Evolutionary conservation across 805 yeast genomes (phyloP).

Genomic region (Barnettozyma pratensis): DNA sequence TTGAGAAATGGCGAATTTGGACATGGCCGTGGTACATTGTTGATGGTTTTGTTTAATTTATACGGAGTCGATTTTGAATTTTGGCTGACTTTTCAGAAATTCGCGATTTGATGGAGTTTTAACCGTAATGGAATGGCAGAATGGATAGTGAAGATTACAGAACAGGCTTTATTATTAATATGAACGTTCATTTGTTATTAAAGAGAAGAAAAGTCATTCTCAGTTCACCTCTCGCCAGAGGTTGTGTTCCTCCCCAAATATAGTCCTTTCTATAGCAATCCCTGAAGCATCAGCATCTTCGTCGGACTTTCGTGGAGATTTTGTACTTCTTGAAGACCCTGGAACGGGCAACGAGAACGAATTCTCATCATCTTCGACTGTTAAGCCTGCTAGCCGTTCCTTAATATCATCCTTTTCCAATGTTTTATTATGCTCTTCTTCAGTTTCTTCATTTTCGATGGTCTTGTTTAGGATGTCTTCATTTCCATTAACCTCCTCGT

Average conservation of each 20-base stretch:
- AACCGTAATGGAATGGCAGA: not conserved
- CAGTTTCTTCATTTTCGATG: not conserved
- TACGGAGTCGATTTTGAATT: no score
- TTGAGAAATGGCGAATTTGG: slow-evolving; percentile 33
- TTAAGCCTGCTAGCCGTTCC: not conserved
- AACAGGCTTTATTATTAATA: no score
- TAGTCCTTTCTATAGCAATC: not conserved
- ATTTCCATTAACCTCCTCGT: no score
- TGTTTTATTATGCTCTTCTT: not conserved
- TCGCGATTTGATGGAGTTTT: no score
- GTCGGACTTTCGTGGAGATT: slow-evolving; percentile 5
- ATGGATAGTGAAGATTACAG: not conserved
- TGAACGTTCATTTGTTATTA: no score
- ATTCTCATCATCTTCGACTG: slow-evolving; percentile 32
- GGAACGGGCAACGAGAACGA: slow-evolving; percentile 48
- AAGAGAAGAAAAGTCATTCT: not conserved
- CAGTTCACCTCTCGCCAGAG: not conserved
- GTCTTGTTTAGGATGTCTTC: no score
- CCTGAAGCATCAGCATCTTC: not conserved
- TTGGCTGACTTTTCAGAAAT: no score
- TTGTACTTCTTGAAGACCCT: slow-evolving; percentile 17
- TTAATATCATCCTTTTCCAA: not conserved
- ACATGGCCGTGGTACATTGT: slow-evolving; percentile 5
- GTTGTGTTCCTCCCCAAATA: slow-evolving; percentile 1
- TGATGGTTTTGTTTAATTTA: not conserved